Evolutionary conservation across 2,329 filamentous ascomycete species (phyloP).

Genomic region (Cercospora sojina): DNA sequence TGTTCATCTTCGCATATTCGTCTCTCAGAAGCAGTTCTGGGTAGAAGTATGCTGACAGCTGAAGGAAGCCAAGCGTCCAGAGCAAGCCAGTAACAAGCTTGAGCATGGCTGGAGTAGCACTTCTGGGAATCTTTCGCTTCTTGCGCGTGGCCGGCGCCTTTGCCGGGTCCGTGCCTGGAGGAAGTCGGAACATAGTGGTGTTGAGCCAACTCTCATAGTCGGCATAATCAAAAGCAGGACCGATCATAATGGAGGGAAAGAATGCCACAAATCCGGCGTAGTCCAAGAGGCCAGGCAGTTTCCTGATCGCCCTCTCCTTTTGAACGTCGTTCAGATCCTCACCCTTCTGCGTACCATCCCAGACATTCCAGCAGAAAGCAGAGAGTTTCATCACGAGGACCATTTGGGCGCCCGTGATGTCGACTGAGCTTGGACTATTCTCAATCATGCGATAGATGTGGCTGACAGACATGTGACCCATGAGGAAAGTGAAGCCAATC

Average conservation of each 20-base stretch:
- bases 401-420: slow-evolving; percentile 96
- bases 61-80: slow-evolving; percentile 78
- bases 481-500: slow-evolving; percentile 89
- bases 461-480: slow-evolving; percentile 91
- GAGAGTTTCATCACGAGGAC: slow-evolving; percentile 96
- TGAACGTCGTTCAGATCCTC: slow-evolving; percentile 83
- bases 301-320: slow-evolving; percentile 72
- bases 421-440: slow-evolving; percentile 65
- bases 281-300: slow-evolving; percentile 75
- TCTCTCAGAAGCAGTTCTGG: slow-evolving; percentile 63
- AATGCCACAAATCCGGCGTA: slow-evolving; percentile 91
- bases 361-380: slow-evolving; percentile 97
- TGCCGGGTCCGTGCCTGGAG: slow-evolving; percentile 74
- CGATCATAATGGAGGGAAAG: slow-evolving; percentile 86
- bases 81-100: slow-evolving; percentile 71
- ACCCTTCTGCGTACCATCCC: slow-evolving; percentile 79
- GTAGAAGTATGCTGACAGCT: slow-evolving; percentile 67
- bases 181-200: slow-evolving; percentile 89
- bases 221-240: slow-evolving; percentile 90
- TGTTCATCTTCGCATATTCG: slow-evolving; percentile 64
- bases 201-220: slow-evolving; percentile 93
- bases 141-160: slow-evolving; percentile 84
- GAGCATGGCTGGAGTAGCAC: slow-evolving; percentile 75
- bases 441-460: slow-evolving; percentile 79
- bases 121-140: slow-evolving; percentile 88